These are phyloP conservation scores for Metarhizium album DNA, from an alignment of 2,329 filamentous ascomycete species.

Conservation along the genomic window DNA sequence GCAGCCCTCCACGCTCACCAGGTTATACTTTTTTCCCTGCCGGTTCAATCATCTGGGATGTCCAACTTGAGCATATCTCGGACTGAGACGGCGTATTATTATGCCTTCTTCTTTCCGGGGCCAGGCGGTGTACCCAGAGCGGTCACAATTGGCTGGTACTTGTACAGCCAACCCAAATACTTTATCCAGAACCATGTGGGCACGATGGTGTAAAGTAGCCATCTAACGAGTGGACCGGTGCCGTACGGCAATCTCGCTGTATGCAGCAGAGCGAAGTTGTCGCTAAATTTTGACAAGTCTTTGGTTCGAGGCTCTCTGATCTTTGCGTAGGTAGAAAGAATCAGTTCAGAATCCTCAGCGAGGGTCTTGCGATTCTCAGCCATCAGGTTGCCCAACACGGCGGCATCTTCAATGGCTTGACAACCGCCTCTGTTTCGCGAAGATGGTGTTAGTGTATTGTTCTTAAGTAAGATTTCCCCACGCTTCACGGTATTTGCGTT, in stretches of 20 bases:
- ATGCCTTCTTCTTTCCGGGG: not conserved
- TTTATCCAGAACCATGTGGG: slow-evolving; percentile 10
- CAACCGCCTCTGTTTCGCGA: slow-evolving; percentile 7
- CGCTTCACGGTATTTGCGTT: too few species aligned
- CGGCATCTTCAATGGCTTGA: slow-evolving; percentile 11
- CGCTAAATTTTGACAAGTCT: slow-evolving; percentile 10
- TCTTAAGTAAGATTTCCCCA: too few species aligned
- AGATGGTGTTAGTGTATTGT: not conserved
- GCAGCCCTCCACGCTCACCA: not conserved
- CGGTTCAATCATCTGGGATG: not conserved
- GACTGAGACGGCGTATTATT: not conserved
- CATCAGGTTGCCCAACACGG: slow-evolving; percentile 9
- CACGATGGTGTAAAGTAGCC: slow-evolving; percentile 10
- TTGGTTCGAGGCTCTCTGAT: slow-evolving; percentile 8
- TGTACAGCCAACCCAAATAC: slow-evolving; percentile 11
- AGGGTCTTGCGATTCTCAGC: slow-evolving; percentile 4
- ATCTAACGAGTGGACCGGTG: slow-evolving; percentile 7
- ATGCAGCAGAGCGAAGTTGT: slow-evolving; percentile 9
- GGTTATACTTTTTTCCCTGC: not conserved
- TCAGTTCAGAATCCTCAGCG: slow-evolving; percentile 3
- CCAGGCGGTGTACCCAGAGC: not conserved
- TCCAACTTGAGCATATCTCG: not conserved
- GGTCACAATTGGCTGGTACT: slow-evolving; percentile 9
- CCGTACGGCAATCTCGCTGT: slow-evolving; percentile 10
- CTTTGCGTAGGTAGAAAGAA: slow-evolving; percentile 7